Percentiles rank a stretch among this genome's conserved stretches.
These are phyloP conservation scores for Beauveria scarabaeidicola DNA, from an alignment of 2,329 filamentous ascomycete species.

Conservation along the genomic window DNA sequence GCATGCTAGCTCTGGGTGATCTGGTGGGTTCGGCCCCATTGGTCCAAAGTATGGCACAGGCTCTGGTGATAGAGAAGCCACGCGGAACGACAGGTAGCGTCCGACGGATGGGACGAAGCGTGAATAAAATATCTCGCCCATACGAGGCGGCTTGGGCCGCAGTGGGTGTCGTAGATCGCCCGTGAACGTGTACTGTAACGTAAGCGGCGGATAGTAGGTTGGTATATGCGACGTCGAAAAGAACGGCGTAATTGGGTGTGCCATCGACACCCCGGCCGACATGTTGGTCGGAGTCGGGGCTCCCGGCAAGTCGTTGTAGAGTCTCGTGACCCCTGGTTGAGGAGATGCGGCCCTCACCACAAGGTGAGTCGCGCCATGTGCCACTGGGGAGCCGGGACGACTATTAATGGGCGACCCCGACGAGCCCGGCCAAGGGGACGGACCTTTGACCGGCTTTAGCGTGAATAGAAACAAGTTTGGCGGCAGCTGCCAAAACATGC, in stretches of 20 bases:
- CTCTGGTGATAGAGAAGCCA: slow-evolving; percentile 61
- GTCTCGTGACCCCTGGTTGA: slow-evolving; percentile 6
- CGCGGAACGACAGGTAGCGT: slow-evolving; percentile 82
- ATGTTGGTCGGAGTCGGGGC: slow-evolving; percentile 28
- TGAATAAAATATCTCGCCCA: slow-evolving; percentile 86
- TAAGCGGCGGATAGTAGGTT: slow-evolving; percentile 80
- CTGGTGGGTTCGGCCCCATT: slow-evolving; percentile 31
- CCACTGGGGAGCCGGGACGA: slow-evolving; percentile 43
- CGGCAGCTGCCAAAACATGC: slow-evolving; percentile 88
- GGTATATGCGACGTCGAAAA: slow-evolving; percentile 76
- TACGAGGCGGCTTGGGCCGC: slow-evolving; percentile 77
- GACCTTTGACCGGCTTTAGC: slow-evolving; percentile 48
- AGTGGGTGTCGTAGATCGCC: slow-evolving; percentile 76
- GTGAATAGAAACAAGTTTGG: slow-evolving; percentile 83
- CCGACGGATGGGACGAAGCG: slow-evolving; percentile 74
- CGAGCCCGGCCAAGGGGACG: slow-evolving; percentile 37
- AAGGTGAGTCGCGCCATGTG: slow-evolving; percentile 20
- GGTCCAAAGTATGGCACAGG: slow-evolving; percentile 59
- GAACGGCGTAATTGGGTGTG: slow-evolving; percentile 57
- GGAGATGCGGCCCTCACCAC: slow-evolving; percentile 12
- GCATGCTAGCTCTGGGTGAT: slow-evolving; percentile 31
- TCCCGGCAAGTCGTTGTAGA: slow-evolving; percentile 31
- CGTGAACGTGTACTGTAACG: slow-evolving; percentile 72
- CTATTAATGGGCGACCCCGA: slow-evolving; percentile 46
- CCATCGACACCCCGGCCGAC: slow-evolving; percentile 14